These are phyloP conservation scores for Hylodesmum podocarpum DNA, from an alignment of 306 rosid species.

Conservation along the genomic window DNA sequence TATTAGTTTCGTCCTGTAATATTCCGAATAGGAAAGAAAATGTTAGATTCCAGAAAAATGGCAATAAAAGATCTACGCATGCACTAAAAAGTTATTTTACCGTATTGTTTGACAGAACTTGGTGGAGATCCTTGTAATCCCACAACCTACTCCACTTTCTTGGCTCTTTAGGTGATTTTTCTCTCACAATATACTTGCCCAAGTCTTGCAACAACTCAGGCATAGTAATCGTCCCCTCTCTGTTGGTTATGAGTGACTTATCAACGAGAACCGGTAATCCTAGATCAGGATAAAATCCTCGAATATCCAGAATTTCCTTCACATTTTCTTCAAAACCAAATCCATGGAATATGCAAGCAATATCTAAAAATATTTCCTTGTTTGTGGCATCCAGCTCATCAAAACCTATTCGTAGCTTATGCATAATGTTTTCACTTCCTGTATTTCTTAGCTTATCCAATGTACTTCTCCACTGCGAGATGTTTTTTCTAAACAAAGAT, in stretches of 20 bases:
- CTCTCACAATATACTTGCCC: too few species aligned
- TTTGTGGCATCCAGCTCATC: neutral
- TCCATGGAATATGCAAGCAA: neutral
- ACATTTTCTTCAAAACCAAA: rapidly evolving
- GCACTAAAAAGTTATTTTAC: too few species aligned
- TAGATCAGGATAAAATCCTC: neutral
- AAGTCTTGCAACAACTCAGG: too few species aligned
- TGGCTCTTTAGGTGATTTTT: too few species aligned
- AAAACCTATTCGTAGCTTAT: constrained; percentile 11
- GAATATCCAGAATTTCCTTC: neutral
- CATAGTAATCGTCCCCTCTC: rapidly evolving
- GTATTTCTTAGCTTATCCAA: neutral
- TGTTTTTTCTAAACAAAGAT: neutral
- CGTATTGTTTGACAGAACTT: too few species aligned
- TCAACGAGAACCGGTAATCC: neutral
- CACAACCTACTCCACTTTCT: too few species aligned
- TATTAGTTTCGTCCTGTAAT: too few species aligned
- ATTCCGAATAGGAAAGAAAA: too few species aligned
- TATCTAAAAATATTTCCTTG: constrained; percentile 14
- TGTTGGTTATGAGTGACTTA: neutral
- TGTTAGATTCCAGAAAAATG: too few species aligned
- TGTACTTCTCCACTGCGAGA: neutral
- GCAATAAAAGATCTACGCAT: too few species aligned
- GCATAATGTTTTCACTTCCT: neutral
- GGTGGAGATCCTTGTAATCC: too few species aligned